phyloP scores from a whole-genome alignment of 768 basidiomycete genomes.

The Antrodiella citrinella region DNA sequence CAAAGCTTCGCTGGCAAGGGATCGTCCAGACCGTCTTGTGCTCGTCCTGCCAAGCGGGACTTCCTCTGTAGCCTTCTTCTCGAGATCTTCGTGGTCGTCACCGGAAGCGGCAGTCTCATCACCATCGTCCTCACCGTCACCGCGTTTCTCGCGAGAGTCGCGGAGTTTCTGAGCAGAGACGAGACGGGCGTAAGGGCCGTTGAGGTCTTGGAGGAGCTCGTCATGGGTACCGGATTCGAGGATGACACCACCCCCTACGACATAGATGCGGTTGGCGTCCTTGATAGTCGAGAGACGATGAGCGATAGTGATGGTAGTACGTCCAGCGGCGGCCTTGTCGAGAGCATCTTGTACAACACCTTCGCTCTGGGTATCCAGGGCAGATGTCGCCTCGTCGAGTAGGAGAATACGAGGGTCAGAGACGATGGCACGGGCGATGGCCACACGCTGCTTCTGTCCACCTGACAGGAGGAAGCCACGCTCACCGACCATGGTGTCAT shows the following conservation, averaged over 20 bases:
- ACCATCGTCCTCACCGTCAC: conserved; percentile 17
- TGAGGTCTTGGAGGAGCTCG: conserved; percentile 47
- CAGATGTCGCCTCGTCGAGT: conserved; percentile 44
- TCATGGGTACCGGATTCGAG: conserved; percentile 76
- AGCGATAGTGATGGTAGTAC: conserved; percentile 76
- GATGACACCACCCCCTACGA: conserved; percentile 83
- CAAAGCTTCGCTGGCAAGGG: conserved; percentile 60
- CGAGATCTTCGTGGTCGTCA: conserved; percentile 39
- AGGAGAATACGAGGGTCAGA: conserved; percentile 41
- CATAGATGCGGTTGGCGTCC: conserved; percentile 76
- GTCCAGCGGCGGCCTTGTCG: conserved; percentile 42
- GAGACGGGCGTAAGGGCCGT: conserved; percentile 66
- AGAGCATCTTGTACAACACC: conserved; percentile 48
- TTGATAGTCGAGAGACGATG: conserved; percentile 80
- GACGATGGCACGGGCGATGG: conserved; percentile 42
- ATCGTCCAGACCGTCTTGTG: conserved; percentile 36
- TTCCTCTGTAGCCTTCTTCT: conserved; percentile 51
- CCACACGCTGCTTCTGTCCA: conserved; percentile 47
- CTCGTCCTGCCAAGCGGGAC: conserved; percentile 46
- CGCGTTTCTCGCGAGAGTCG: conserved; percentile 33
- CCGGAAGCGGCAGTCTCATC: conserved; percentile 5
- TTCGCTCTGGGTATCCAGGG: conserved; percentile 42
- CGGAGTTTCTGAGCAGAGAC: conserved; percentile 76
- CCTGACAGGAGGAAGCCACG: conserved; percentile 40
- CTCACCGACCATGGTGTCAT: conserved; percentile 44